Base-by-base conservation (phyloP, 805 yeast genomes). In the Saturnispora quitensis region DNA sequence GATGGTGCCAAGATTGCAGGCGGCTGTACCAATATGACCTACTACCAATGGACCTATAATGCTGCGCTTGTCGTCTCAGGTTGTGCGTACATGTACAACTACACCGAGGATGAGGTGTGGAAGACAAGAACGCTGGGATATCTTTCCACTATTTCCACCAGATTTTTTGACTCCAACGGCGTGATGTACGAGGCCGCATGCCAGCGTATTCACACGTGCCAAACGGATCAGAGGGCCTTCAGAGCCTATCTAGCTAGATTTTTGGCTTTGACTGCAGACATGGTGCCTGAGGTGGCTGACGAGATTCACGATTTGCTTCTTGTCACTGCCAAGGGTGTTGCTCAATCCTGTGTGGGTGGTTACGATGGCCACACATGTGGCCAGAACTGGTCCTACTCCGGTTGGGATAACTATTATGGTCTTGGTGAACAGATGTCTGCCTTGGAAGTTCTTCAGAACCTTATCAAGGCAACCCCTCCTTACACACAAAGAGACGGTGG, bases 181-280 rank as follows among this genome's bases (percentile, higher is more conserved):
- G 70, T 87, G 47, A 75, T 88, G 80, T 86, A 75, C 62, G 98
- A 90, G 65, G 83, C 84, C 6, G 89, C 96, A 1, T 90, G 97
- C 68, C 95, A 87, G 72, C 72, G 74, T 17, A 58, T 70, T 1
- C 64, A 63, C 8, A 72, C 74, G 40, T 90, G 98, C 73, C 79
- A 87, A 68, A 83, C 79, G 51, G 97, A 90, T 72, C 96, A 90
- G 73, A 75, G 96, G 54, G 81, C 93, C n/a, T 90, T 91, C 76
- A 88, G 86, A 71, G 96, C 96, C 1, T 86, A 84, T 59, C 76
- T 87, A 59, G 64, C 89, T 2, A 73, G 96, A 52, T 82, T 82
- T 64, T 66, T 90, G 64, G 93, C 89, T 2, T 68, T 79, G 50
- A 84, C 96, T 1, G 81, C 91, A 0, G 74, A 78, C 47, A 68